Conservation (phyloP, 2,329 filamentous ascomycete species). For the Clonostachys rosea region DNA sequence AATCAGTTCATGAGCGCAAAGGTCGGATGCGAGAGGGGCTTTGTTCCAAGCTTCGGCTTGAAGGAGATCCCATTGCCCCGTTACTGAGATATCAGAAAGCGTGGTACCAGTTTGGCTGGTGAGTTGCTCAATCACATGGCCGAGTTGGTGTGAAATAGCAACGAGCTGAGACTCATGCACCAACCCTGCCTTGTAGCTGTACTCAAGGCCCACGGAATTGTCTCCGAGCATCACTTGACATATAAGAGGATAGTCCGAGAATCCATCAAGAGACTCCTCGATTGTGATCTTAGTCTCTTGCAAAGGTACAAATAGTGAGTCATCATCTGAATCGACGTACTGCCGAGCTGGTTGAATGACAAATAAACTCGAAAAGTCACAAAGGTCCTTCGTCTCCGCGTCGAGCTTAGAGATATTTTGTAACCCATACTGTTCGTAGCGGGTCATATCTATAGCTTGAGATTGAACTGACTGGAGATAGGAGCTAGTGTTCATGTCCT, state of each 20-base stretch:
- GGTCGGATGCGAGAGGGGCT: background rate
- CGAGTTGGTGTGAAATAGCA: conserved; percentile 1
- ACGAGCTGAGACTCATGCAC: background rate
- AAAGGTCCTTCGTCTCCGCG: conserved; percentile 6
- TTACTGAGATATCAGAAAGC: background rate
- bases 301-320: background rate
- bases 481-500: conserved; percentile 3
- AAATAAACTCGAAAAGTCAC: conserved; percentile 12
- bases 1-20: background rate
- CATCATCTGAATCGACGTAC: background rate
- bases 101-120: background rate
- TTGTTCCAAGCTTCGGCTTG: background rate
- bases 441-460: conserved; percentile 10
- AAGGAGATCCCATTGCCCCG: background rate
- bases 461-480: conserved; percentile 6
- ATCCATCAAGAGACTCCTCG: background rate
- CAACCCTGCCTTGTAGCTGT: conserved; percentile 1
- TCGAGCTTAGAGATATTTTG: conserved; percentile 12
- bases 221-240: background rate
- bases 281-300: background rate
- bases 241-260: conserved; percentile 3
- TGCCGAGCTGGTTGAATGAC: conserved; percentile 8
- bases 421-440: conserved; percentile 13
- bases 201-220: background rate
- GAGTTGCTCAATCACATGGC: conserved; percentile 1